Conservation (phyloP, 2,329 filamentous ascomycete genomes). For the Berkeleyomyces basicola region DNA sequence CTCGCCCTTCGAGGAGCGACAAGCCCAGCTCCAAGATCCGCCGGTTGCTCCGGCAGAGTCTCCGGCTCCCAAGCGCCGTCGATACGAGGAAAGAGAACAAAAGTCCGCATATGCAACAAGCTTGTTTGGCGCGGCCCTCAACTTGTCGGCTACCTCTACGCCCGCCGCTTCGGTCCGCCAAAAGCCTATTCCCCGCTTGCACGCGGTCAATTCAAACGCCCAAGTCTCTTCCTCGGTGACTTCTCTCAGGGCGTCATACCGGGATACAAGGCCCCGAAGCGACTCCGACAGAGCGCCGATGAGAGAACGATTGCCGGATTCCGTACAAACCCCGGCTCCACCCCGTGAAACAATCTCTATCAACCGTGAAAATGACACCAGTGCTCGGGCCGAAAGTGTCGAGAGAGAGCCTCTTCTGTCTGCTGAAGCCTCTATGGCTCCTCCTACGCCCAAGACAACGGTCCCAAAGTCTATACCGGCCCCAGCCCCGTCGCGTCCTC, state of each 20-base stretch:
- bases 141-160: constrained; percentile 17
- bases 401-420: neutral
- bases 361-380: neutral
- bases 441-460: neutral
- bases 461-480: neutral
- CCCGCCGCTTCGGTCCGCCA: neutral
- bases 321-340: neutral
- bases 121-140: constrained; percentile 32
- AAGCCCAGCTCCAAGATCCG: neutral
- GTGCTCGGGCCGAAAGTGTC: neutral
- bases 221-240: constrained; percentile 1
- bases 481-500: neutral
- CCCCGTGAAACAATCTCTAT: neutral
- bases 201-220: neutral
- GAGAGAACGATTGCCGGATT: neutral
- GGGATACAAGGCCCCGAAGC: neutral
- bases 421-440: neutral
- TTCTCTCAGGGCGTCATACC: neutral
- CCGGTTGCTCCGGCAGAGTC: neutral
- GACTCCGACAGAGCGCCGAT: neutral
- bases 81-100: constrained; percentile 21
- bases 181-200: constrained; percentile 8
- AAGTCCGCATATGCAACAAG: constrained; percentile 31
- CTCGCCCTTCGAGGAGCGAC: constrained; percentile 10
- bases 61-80: constrained; percentile 15